Conservation (phyloP, 352 stramenopile genomes). For the Phytophthora hibernalis region DNA sequence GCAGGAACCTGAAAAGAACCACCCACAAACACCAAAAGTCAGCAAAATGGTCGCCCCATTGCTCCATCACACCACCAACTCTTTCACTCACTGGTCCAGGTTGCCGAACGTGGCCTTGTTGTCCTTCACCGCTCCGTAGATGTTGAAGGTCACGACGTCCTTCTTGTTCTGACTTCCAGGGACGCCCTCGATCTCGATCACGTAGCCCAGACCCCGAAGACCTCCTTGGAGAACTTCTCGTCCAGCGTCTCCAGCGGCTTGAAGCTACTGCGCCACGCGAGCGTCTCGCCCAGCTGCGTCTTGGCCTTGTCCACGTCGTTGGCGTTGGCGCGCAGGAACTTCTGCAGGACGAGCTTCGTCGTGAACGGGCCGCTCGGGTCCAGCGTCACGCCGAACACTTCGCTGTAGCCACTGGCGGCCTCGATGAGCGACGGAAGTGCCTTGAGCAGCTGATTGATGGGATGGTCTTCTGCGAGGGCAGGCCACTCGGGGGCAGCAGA, state of each 20-base stretch:
- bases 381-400: conserved; percentile 36
- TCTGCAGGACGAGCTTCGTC: conserved; percentile 39
- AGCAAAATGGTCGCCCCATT: conserved; percentile 1
- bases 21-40: conserved; percentile 6
- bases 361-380: conserved; percentile 32
- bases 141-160: conserved; percentile 41
- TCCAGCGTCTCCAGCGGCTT: conserved; percentile 33
- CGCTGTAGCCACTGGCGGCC: conserved; percentile 29
- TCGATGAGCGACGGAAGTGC: conserved; percentile 25
- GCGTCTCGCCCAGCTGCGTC: conserved; percentile 34
- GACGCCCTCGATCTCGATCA: conserved; percentile 36
- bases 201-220: conserved; percentile 33
- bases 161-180: conserved; percentile 35
- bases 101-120: conserved; percentile 40
- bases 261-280: conserved; percentile 37
- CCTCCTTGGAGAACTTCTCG: conserved; percentile 32
- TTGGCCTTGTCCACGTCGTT: conserved; percentile 38
- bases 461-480: conserved; percentile 24
- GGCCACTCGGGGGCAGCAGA: conserved; percentile 26
- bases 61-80: background rate
- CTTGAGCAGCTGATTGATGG: conserved; percentile 35
- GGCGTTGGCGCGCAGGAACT: conserved; percentile 37
- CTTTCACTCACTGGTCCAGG: conserved; percentile 26
- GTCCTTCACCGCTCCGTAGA: conserved; percentile 40
- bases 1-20: conserved; percentile 22